Conservation (phyloP, 2,329 filamentous ascomycete genomes). For the Meredithiella fracta region DNA sequence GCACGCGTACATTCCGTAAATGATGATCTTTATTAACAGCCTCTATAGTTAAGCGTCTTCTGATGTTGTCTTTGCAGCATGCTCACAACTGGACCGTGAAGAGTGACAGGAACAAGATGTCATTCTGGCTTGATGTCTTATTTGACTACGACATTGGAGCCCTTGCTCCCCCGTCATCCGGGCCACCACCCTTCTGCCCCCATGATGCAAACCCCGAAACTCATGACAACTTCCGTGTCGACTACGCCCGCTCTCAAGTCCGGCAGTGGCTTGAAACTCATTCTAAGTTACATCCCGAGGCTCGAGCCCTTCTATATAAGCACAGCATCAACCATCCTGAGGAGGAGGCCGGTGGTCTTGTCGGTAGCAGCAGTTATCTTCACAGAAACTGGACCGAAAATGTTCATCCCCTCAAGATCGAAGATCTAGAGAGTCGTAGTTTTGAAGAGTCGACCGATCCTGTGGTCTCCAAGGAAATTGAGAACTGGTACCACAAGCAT, state of each 20-base stretch:
- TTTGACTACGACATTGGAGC: slow-evolving; percentile 38
- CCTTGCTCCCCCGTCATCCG: slow-evolving; percentile 23
- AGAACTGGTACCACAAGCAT: slow-evolving; percentile 39
- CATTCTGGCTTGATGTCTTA: slow-evolving; percentile 49
- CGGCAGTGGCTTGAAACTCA: slow-evolving; percentile 47
- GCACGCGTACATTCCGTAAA: slow-evolving; percentile 16
- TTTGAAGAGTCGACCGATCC: not conserved
- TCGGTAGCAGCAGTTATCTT: slow-evolving; percentile 34
- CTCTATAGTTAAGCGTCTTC: slow-evolving; percentile 42
- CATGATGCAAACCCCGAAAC: not conserved
- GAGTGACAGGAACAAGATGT: slow-evolving; percentile 53
- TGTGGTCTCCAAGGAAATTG: slow-evolving; percentile 43
- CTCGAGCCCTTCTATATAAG: slow-evolving; percentile 35
- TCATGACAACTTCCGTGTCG: slow-evolving; percentile 26
- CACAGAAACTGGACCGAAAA: slow-evolving; percentile 40
- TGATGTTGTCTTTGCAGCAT: slow-evolving; percentile 49
- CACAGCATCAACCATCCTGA: slow-evolving; percentile 35
- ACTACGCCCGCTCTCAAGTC: slow-evolving; percentile 43
- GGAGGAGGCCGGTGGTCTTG: slow-evolving; percentile 29
- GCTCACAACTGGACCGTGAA: slow-evolving; percentile 55
- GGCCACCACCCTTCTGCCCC: slow-evolving; percentile 1
- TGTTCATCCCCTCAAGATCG: slow-evolving; percentile 11
- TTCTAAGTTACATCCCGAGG: slow-evolving; percentile 40
- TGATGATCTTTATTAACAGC: not conserved
- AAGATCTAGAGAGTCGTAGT: slow-evolving; percentile 16